Conservation (phyloP, 352 stramenopile genomes). For the Nothophytophthora sp. region DNA sequence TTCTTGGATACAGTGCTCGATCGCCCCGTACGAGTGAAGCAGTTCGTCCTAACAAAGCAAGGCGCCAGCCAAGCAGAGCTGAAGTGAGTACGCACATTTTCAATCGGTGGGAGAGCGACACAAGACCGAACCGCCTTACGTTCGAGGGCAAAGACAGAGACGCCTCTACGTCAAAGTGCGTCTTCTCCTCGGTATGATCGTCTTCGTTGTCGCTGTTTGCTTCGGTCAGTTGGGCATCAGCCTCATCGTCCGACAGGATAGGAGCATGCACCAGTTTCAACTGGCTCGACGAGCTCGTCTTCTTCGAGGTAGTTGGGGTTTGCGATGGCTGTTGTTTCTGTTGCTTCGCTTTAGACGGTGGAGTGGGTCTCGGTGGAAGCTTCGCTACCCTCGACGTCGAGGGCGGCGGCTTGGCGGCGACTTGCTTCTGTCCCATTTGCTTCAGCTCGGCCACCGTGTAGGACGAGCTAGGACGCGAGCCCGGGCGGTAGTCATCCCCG, state of each 20-base stretch:
- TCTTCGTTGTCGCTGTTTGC: neutral
- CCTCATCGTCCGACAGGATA: conserved; percentile 24
- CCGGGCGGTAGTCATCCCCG: conserved; percentile 75
- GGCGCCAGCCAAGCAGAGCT: conserved; percentile 2
- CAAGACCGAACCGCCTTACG: conserved; percentile 5
- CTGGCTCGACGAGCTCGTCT: conserved; percentile 6
- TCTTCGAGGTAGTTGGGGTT: neutral
- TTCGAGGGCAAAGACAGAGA: conserved; percentile 54
- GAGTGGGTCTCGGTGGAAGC: conserved; percentile 13
- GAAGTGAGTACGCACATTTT: conserved; percentile 2
- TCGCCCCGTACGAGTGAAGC: conserved; percentile 12
- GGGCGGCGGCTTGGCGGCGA: conserved; percentile 9
- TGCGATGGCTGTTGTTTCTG: too few relatives aligned
- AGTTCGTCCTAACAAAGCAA: conserved; percentile 29
- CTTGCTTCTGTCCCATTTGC: conserved; percentile 33
- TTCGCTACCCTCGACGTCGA: conserved; percentile 6
- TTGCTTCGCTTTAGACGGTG: neutral
- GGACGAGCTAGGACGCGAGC: conserved; percentile 67
- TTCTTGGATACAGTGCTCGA: conserved; percentile 29
- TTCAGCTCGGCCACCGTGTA: conserved; percentile 51
- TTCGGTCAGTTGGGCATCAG: neutral
- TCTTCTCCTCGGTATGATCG: neutral
- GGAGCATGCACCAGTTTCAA: conserved; percentile 52
- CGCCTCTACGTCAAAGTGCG: conserved; percentile 40
- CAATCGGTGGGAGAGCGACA: too few relatives aligned